Conservation (phyloP, 1,139 yeast genomes). For the Pichiaceae sp. region DNA sequence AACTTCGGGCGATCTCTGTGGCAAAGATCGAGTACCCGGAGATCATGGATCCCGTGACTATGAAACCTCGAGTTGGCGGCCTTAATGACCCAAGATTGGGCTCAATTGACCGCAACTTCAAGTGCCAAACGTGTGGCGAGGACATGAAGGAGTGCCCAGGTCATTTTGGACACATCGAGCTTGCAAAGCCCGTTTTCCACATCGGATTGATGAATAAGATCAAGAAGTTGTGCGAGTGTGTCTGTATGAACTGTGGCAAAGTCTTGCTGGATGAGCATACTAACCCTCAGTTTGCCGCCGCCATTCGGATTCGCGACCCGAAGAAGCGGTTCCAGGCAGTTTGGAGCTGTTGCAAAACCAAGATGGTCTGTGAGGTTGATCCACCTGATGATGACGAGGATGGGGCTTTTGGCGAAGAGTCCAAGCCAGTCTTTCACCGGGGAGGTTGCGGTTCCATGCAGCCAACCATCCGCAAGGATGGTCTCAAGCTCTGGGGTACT, state of each 20-base stretch:
- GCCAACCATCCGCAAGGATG: conserved; percentile 94
- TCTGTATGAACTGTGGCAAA: conserved; percentile 98
- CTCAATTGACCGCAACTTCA: conserved; percentile 91
- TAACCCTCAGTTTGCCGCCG: conserved; percentile 81
- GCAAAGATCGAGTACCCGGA: conserved; percentile 98
- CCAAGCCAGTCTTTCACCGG: conserved; percentile 39
- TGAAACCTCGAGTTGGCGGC: conserved; percentile 94
- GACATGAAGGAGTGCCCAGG: conserved; percentile 99
- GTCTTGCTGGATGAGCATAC: conserved; percentile 71
- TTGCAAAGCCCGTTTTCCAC: conserved; percentile 97
- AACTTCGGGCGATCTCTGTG: conserved; percentile 91
- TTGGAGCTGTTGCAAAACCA: conserved; percentile 85
- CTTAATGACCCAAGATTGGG: conserved; percentile 95
- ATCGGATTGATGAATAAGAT: conserved; percentile 91
- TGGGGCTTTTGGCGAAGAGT: conserved; percentile 10
- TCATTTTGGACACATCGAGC: conserved; percentile 97
- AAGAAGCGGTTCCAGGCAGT: conserved; percentile 95
- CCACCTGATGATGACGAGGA: conserved; percentile 51
- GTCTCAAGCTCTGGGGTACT: conserved; percentile 91
- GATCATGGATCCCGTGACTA: conserved; percentile 96
- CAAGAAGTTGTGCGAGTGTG: conserved; percentile 91
- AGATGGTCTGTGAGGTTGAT: conserved; percentile 94
- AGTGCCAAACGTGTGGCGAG: conserved; percentile 98
- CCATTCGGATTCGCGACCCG: conserved; percentile 84
- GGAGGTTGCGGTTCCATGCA: conserved; percentile 99